Conservation (phyloP, 148 eudicot species). For the Euryodendron excelsum region DNA sequence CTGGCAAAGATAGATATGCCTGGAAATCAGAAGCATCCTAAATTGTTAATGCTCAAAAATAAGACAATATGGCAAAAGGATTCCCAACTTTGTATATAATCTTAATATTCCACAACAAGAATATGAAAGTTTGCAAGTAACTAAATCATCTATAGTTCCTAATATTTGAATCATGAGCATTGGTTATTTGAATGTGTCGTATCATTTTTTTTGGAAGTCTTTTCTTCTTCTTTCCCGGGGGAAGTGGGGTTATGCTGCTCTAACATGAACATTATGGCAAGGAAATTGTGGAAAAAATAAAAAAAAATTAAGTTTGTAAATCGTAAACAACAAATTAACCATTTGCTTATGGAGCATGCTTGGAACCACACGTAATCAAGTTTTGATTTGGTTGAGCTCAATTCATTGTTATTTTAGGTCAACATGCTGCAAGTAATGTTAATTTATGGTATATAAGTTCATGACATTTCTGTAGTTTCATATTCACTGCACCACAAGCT, state of each 20-base stretch:
- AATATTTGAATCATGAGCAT: neutral
- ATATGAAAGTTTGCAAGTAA: neutral
- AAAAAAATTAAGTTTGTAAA: too few relatives aligned
- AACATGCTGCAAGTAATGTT: neutral
- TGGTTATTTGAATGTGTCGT: neutral
- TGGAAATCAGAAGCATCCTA: conserved; percentile 28
- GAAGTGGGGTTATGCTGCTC: too few relatives aligned
- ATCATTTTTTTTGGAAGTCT: neutral
- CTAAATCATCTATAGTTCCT: neutral
- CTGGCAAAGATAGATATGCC: conserved; percentile 98
- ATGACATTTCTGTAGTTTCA: neutral
- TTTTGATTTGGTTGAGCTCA: neutral
- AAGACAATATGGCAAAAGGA: neutral
- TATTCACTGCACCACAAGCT: neutral
- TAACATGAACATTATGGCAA: too few relatives aligned
- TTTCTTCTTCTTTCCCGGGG: neutral
- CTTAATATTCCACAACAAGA: neutral
- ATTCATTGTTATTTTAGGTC: neutral
- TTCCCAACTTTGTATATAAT: neutral
- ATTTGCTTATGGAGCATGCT: neutral
- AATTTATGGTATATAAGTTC: neutral
- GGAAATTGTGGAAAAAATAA: too few relatives aligned
- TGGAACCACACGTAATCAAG: neutral
- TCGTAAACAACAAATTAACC: neutral
- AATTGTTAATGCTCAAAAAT: neutral